Base-by-base conservation (phyloP, 441 rosid genomes). In the Corymbia citriodora region DNA sequence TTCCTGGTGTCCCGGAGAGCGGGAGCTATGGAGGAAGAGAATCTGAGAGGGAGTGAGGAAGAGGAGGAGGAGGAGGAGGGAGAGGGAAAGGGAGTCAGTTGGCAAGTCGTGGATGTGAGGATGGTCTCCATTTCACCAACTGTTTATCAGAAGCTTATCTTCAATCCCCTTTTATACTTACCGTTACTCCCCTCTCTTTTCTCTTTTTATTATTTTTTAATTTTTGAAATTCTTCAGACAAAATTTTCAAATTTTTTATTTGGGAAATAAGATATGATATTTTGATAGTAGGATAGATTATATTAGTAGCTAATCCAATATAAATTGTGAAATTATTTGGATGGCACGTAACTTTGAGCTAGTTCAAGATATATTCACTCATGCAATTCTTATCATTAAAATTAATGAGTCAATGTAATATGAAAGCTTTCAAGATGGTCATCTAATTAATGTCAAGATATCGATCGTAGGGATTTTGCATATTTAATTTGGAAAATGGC, bases 51-150 rank as follows among this genome's bases (percentile, higher is more conserved):
- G 59, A 45, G 88, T 88, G 90, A 65, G 36, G 91, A 89, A 25
- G 90, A 74, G 2, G 89, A 85, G 8, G 88, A 87, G 52, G 88
- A 54, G 93, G 92, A 52, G 89, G 91, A 55, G 91, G 83, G 90
- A 45, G 86, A 89, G 89, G 0, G 70, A 65, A 88, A 88, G 92
- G 94, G 50, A 14, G 93, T 90, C 91, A 94, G 94, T 0, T 90
- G 90, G 55, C 94, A 91, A 85, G 94, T 85, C 23, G 96, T 88
- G 90, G 94, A 49, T 70, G 93, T 86, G 74, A 93, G 93, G 87
- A 93, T 92, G 94, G 93, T 85, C 92, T 93, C 93, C 95, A 94
- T 95, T 91, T 89, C 79, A 86, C 90, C 92, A 88, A 87, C 89
- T 88, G 74, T 61, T 89, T 88, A 88, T 59, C 90, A 0, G 10